Percentiles rank a stretch among this genome's conserved stretches.
Evolutionary conservation across 345 rosid species (phyloP).

Genomic region (Anastatica hierochuntica): DNA sequence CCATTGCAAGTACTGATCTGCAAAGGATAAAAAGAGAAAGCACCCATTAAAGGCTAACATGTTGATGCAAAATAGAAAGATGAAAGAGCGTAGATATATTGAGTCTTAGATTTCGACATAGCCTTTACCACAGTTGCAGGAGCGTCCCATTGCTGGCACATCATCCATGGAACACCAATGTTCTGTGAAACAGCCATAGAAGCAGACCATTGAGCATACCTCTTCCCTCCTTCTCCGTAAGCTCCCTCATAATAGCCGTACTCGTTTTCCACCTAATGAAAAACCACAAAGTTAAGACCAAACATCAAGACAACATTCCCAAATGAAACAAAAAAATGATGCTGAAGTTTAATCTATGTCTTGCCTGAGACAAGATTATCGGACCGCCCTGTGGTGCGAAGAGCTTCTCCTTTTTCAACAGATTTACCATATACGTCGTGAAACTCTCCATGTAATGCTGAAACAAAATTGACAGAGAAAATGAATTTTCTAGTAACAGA

Average conservation of each 20-base stretch:
- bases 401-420: conserved; percentile 68
- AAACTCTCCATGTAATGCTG: conserved; percentile 69
- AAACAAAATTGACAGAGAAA: too few species aligned
- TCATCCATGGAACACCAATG: conserved; percentile 93
- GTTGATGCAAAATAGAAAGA: neutral
- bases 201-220: conserved; percentile 70
- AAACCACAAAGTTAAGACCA: neutral
- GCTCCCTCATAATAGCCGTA: conserved; percentile 49
- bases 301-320: too few species aligned
- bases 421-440: conserved; percentile 47
- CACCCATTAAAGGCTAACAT: neutral
- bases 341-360: neutral
- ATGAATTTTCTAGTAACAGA: too few species aligned
- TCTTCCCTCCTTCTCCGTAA: conserved; percentile 43
- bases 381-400: conserved; percentile 95
- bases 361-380: conserved; percentile 83
- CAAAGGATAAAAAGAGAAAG: neutral
- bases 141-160: conserved; percentile 88
- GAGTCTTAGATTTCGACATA: conserved; percentile 3
- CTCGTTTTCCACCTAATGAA: conserved; percentile 73
- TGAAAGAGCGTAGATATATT: neutral
- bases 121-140: conserved; percentile 93
- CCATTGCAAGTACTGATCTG: conserved; percentile 90
- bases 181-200: conserved; percentile 60
- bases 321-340: too few species aligned